Percentiles rank a stretch among this genome's conserved stretches.
Evolutionary conservation across 2,329 filamentous ascomycete genomes (phyloP).

Genomic region (Onygenales sp.): DNA sequence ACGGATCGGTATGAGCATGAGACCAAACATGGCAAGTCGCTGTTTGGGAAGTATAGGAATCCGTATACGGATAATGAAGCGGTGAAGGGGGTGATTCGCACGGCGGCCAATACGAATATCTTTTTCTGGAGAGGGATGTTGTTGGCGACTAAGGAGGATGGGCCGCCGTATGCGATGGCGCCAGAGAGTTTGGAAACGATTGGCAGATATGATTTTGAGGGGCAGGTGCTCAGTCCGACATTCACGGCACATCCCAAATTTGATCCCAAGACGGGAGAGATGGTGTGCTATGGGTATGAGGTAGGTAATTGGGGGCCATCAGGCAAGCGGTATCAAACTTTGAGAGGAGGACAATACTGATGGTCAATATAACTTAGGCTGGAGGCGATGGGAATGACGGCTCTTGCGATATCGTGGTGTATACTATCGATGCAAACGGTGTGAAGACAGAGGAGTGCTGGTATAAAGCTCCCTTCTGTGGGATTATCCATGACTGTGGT

Average conservation of each 20-base stretch:
- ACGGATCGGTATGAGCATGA: background rate
- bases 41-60: background rate
- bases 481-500: background rate
- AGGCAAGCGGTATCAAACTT: background rate
- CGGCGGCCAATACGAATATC: background rate
- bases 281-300: background rate
- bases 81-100: background rate
- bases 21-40: background rate
- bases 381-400: background rate
- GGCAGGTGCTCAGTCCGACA: background rate
- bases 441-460: background rate
- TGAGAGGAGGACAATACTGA: background rate
- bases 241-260: background rate
- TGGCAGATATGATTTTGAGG: background rate
- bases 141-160: background rate
- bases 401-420: background rate
- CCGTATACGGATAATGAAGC: background rate
- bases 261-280: background rate
- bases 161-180: background rate
- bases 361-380: background rate
- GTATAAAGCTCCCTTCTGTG: background rate
- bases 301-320: background rate
- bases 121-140: background rate
- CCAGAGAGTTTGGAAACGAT: background rate
- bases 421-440: background rate